A percentile compares a stretch with the other conserved stretches of the same genome.
These are phyloP conservation scores for Harringtonia aguacate DNA, from an alignment of 2,329 filamentous ascomycete species.

Conservation along the genomic window DNA sequence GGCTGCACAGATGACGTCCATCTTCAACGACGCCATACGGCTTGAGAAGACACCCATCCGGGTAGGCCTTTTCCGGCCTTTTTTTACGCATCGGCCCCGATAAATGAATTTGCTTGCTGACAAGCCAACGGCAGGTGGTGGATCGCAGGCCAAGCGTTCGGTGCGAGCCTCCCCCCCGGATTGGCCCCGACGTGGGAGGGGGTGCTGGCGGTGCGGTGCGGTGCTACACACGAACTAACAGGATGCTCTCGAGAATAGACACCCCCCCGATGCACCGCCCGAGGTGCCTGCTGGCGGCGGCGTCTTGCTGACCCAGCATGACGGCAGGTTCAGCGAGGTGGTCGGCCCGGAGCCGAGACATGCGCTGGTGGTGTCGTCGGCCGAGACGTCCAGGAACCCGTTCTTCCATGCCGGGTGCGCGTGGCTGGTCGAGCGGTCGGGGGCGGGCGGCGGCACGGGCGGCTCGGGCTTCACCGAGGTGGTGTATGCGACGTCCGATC, in stretches of 20 bases:
- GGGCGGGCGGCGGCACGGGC: not conserved
- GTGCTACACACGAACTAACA: not conserved
- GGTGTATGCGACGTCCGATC: slow-evolving; percentile 33
- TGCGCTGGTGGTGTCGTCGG: slow-evolving; percentile 30
- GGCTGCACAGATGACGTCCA: not conserved
- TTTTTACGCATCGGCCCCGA: not conserved
- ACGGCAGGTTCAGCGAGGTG: slow-evolving; percentile 22
- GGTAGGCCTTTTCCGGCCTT: not conserved
- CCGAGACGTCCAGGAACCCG: slow-evolving; percentile 27
- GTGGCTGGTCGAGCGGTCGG: slow-evolving; percentile 19
- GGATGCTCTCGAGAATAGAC: not conserved
- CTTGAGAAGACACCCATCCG: not conserved
- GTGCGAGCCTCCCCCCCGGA: slow-evolving; percentile 5
- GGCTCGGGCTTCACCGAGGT: slow-evolving; percentile 19
- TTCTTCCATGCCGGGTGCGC: slow-evolving; percentile 36
- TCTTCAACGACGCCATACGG: not conserved
- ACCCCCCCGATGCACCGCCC: no score
- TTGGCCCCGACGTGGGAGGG: no score
- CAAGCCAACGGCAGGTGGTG: not conserved
- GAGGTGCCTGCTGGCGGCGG: not conserved
- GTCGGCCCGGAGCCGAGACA: slow-evolving; percentile 22
- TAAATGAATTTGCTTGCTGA: not conserved
- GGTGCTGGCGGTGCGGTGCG: no score
- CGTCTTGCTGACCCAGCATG: slow-evolving; percentile 25
- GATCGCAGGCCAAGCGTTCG: slow-evolving; percentile 4